Evolutionary conservation across 1,139 yeast species (phyloP).

Genomic region (Ogataea hybrid): DNA sequence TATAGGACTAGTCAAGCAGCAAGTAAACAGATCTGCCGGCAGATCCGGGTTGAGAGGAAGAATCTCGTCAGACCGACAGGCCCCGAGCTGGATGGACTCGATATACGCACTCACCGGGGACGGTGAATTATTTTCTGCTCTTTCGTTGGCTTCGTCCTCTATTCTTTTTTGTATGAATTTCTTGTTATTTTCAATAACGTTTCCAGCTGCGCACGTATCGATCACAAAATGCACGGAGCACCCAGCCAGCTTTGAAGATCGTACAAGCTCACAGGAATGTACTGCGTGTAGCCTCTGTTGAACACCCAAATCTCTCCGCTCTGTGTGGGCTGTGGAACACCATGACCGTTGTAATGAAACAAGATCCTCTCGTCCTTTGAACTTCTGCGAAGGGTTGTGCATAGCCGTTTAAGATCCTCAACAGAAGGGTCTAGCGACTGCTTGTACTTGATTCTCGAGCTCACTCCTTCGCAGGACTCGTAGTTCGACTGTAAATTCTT

Average conservation of each 20-base stretch:
- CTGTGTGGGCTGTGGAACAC: constrained; percentile 96
- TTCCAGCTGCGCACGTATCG: constrained; percentile 95
- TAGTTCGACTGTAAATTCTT: constrained; percentile 84
- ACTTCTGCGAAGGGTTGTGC: constrained; percentile 81
- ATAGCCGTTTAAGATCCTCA: constrained; percentile 90
- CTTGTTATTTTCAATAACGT: constrained; percentile 85
- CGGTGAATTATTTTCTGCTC: constrained; percentile 49
- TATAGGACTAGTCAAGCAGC: constrained; percentile 93
- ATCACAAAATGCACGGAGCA: constrained; percentile 95
- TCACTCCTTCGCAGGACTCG: constrained; percentile 58
- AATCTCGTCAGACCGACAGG: constrained; percentile 83
- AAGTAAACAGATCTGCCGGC: constrained; percentile 95
- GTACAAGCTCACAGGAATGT: constrained; percentile 89
- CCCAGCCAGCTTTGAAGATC: constrained; percentile 97
- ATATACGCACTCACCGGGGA: constrained; percentile 64
- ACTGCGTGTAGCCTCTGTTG: constrained; percentile 94
- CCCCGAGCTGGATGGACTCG: constrained; percentile 92
- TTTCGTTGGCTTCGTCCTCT: constrained; percentile 79
- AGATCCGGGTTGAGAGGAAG: constrained; percentile 92
- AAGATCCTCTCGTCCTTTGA: constrained; percentile 89
- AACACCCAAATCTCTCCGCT: constrained; percentile 99
- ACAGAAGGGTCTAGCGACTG: constrained; percentile 93
- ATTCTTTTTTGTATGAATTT: constrained; percentile 88
- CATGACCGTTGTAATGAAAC: constrained; percentile 97
- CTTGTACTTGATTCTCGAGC: constrained; percentile 85